Percentiles rank a stretch among this genome's conserved stretches.
Evolutionary conservation across 2,329 filamentous ascomycete genomes (phyloP).

Genomic region (Cytospora piceae): DNA sequence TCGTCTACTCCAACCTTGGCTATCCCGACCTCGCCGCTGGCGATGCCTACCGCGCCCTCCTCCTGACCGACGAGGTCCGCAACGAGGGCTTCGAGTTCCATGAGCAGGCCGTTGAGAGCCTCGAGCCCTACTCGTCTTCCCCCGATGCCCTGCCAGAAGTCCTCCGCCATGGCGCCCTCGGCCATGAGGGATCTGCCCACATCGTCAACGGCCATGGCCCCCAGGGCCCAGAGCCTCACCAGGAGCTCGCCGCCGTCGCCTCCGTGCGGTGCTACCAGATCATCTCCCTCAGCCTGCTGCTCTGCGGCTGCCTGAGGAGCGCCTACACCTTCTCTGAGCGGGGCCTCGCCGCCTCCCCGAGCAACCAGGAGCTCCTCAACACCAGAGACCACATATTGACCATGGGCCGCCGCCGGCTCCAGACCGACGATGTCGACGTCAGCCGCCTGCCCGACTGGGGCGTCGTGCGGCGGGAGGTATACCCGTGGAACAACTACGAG

Average conservation of each 20-base stretch:
- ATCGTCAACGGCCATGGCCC: slow-evolving; percentile 40
- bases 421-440: slow-evolving; percentile 50
- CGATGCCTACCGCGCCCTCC: slow-evolving; percentile 88
- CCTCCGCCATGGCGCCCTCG: slow-evolving; percentile 49
- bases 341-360: slow-evolving; percentile 59
- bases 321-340: slow-evolving; percentile 67
- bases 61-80: slow-evolving; percentile 78
- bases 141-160: slow-evolving; percentile 46
- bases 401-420: slow-evolving; percentile 54
- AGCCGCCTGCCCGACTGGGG: slow-evolving; percentile 69
- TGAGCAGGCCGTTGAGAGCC: slow-evolving; percentile 62
- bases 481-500: slow-evolving; percentile 70
- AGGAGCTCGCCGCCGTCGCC: slow-evolving; percentile 51
- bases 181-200: slow-evolving; percentile 39
- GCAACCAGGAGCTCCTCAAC: slow-evolving; percentile 59
- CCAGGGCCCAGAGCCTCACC: slow-evolving; percentile 40
- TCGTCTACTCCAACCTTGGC: slow-evolving; percentile 71
- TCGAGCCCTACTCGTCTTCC: slow-evolving; percentile 46
- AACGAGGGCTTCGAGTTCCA: slow-evolving; percentile 86
- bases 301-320: slow-evolving; percentile 71
- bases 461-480: slow-evolving; percentile 70
- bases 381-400: slow-evolving; percentile 58
- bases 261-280: slow-evolving; percentile 64
- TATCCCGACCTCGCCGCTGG: slow-evolving; percentile 90
- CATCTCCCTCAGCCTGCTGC: slow-evolving; percentile 59